Base-by-base conservation (phyloP, 306 rosid species). In the Prunus armeniaca region DNA sequence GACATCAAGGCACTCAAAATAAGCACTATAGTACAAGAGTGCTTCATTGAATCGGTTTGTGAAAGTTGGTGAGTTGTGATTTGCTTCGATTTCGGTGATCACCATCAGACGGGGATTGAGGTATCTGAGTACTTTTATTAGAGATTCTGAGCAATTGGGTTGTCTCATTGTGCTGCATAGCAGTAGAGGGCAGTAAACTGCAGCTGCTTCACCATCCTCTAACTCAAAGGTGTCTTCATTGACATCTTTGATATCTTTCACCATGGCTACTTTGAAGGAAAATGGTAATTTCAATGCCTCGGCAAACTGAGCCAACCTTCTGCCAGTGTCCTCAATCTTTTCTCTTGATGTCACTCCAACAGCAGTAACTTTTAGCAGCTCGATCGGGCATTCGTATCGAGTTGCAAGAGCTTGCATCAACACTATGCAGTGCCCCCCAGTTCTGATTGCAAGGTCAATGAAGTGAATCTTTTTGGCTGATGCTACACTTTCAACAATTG, bases 11-110 rank as follows among this genome's bases (percentile, higher is more conserved):
- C 88, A 84, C 49, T 91, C 96, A 30, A 89, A 89, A 50, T 72
- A 60, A 7, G 87, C 85, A 32, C 88, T 79, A 65, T 68, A 86
- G 79, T 49, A 87, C 81, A 89, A 87, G 27, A 91, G 89, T 0
- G 90, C 86, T 43, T 91, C 90, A 9, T 67, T 71, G 82, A 91
- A 91, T 50, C 90, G 85, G 51, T 80, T 82, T 22, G 79, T 87
- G 47, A 91, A 91, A 34, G 78, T 77, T 3, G 54, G 82, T 0
- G 92, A 86, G 24, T 89, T 87, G 67, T 86, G 90, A 62, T 85
- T 89, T n/a, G 90, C 90, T 25, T 89, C 96, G 20, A 81, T 46
- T 72, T 91, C 92, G 1, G 61, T 19, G 3, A 89, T 81, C 46
- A 87, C 90, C 87, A 89, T 79, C 2, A 87, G 78, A 9, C 25